Conservation (phyloP, 2,329 filamentous ascomycete species). For the Triangularia verruculosa region DNA sequence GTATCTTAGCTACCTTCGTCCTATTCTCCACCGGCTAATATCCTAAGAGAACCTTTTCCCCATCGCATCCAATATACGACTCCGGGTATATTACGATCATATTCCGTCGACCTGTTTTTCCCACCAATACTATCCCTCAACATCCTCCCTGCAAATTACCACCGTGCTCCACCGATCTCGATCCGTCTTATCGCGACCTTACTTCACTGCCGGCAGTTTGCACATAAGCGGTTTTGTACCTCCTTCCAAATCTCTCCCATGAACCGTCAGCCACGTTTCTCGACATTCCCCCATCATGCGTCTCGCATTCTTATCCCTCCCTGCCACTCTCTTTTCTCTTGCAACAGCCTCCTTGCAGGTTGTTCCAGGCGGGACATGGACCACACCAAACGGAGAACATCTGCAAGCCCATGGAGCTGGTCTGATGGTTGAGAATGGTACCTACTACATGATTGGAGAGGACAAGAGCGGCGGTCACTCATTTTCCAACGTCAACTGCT, state of each 20-base stretch:
- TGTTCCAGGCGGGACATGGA: constrained; percentile 47
- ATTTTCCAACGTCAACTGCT: constrained; percentile 67
- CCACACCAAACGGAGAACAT: constrained; percentile 49
- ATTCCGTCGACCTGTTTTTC: background rate
- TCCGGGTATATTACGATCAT: background rate
- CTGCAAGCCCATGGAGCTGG: constrained; percentile 66
- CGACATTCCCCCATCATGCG: background rate
- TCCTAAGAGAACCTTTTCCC: too few species aligned
- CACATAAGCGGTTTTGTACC: background rate
- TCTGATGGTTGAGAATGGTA: constrained; percentile 53
- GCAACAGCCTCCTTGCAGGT: constrained; percentile 35
- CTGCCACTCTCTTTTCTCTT: constrained; percentile 13
- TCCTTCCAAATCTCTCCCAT: too few species aligned
- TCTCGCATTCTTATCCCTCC: constrained; percentile 19
- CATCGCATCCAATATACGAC: too few species aligned
- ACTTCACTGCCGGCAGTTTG: background rate
- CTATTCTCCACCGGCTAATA: too few species aligned
- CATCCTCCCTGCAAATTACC: background rate
- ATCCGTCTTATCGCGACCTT: background rate
- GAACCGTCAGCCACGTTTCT: background rate
- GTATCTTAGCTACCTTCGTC: too few species aligned
- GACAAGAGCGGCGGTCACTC: constrained; percentile 62
- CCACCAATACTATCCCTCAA: background rate
- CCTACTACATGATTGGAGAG: constrained; percentile 67
- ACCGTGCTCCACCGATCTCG: background rate